These are phyloP conservation scores for Cordyceps farinosa DNA, from an alignment of 2,329 filamentous ascomycete genomes.

Conservation along the genomic window DNA sequence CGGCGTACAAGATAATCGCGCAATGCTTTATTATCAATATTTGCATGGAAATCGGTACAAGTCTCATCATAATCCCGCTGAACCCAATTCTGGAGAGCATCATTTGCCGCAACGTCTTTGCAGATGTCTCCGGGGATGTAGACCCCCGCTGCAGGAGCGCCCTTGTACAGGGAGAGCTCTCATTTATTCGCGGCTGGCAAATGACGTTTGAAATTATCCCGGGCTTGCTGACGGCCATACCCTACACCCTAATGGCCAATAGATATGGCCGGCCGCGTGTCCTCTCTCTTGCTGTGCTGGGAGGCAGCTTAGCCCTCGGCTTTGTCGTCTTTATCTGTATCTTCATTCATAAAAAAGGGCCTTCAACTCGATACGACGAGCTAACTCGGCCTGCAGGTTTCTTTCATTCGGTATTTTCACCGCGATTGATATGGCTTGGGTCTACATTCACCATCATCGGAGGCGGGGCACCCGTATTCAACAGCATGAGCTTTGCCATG, in stretches of 20 bases:
- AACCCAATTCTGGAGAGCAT: conserved; percentile 2
- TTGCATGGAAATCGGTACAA: not conserved
- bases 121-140: not conserved
- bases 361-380: not conserved
- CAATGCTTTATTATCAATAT: not conserved
- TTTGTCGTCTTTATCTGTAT: not conserved
- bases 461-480: not conserved
- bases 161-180: conserved; percentile 1
- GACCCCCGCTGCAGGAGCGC: not conserved
- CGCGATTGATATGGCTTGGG: not conserved
- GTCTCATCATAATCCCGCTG: not conserved
- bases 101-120: not conserved
- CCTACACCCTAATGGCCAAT: not conserved
- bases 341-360: not conserved
- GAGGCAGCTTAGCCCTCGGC: not conserved
- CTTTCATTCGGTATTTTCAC: not conserved
- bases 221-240: conserved; percentile 9
- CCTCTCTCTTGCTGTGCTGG: not conserved
- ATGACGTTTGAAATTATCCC: not conserved
- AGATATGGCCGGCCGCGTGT: not conserved
- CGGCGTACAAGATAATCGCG: not conserved
- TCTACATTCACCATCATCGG: not conserved
- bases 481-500: not conserved
- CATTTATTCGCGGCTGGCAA: conserved; percentile 3
- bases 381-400: not conserved